phyloP scores from a whole-genome alignment of 1,284 basidiomycete species.

The Termitomyces sp. region DNA sequence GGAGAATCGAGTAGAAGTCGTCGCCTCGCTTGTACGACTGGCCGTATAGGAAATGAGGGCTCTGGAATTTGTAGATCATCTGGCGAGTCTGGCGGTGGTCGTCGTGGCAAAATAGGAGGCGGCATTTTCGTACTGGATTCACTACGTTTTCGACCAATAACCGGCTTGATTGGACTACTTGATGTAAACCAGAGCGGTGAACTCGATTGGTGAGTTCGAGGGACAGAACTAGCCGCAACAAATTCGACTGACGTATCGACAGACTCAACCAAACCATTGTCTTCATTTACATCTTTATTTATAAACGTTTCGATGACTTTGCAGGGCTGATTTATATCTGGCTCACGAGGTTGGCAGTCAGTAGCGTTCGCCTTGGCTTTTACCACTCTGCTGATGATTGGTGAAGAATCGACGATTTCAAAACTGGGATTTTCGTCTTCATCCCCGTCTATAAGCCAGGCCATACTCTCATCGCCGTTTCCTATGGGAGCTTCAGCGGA shows the following conservation, averaged over 20 bases:
- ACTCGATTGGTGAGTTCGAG: conserved; percentile 1
- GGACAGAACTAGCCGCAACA: conserved; percentile 8
- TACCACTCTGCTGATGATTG: conserved; percentile 20
- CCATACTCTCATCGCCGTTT: conserved; percentile 31
- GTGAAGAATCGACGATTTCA: conserved; percentile 47
- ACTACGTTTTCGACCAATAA: neutral
- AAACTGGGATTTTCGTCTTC: conserved; percentile 52
- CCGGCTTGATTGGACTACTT: conserved; percentile 4
- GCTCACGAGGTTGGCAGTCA: neutral
- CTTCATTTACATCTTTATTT: neutral
- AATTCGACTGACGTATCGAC: conserved; percentile 12
- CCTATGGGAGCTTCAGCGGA: neutral
- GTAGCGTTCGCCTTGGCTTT: neutral
- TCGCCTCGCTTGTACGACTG: conserved; percentile 27
- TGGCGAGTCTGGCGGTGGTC: neutral
- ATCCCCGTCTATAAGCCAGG: conserved; percentile 64
- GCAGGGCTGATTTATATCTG: neutral
- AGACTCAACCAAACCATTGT: conserved; percentile 15
- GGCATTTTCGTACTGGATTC: conserved; percentile 9
- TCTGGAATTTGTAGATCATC: conserved; percentile 20
- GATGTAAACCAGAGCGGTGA: conserved; percentile 8
- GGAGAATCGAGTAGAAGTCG: conserved; percentile 36
- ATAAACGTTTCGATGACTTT: conserved; percentile 1
- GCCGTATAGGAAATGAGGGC: conserved; percentile 53
- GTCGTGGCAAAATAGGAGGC: conserved; percentile 9